Evolutionary conservation across 805 yeast genomes (phyloP).

Genomic region (Cyberlindnera maritima): DNA sequence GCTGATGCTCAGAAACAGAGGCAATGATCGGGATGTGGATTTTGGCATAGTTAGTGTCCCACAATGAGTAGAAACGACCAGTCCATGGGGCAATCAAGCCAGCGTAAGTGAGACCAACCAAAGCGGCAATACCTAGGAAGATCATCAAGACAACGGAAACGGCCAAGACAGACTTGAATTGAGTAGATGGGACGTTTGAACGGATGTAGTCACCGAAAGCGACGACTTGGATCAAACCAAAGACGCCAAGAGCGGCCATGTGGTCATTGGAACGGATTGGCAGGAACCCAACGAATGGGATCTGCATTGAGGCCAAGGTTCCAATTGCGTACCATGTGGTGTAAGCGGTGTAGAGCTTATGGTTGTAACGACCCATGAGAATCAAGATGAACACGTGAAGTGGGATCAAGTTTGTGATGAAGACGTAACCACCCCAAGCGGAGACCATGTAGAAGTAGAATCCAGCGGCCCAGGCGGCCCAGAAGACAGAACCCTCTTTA

Average conservation of each 20-base stretch:
- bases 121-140: constrained; percentile 62
- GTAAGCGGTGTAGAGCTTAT: constrained; percentile 82
- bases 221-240: constrained; percentile 90
- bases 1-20: constrained; percentile 98
- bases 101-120: constrained; percentile 77
- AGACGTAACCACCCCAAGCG: constrained; percentile 99
- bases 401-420: constrained; percentile 96
- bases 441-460: constrained; percentile 98
- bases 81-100: constrained; percentile 99
- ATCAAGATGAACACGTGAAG: constrained; percentile 87
- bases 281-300: constrained; percentile 96
- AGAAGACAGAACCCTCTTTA: constrained; percentile 85
- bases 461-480: constrained; percentile 79
- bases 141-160: constrained; percentile 58
- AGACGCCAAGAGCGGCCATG: constrained; percentile 97
- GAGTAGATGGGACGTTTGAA: constrained; percentile 64
- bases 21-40: constrained; percentile 98
- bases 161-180: constrained; percentile 67
- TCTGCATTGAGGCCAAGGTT: constrained; percentile 98
- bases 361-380: constrained; percentile 90
- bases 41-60: constrained; percentile 98
- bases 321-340: constrained; percentile 97
- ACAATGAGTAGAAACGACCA: constrained; percentile 95
- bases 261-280: constrained; percentile 98
- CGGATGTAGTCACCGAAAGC: constrained; percentile 82